phyloP scores from a whole-genome alignment of 2,329 filamentous ascomycete genomes.

The Epichloe amarillans region DNA sequence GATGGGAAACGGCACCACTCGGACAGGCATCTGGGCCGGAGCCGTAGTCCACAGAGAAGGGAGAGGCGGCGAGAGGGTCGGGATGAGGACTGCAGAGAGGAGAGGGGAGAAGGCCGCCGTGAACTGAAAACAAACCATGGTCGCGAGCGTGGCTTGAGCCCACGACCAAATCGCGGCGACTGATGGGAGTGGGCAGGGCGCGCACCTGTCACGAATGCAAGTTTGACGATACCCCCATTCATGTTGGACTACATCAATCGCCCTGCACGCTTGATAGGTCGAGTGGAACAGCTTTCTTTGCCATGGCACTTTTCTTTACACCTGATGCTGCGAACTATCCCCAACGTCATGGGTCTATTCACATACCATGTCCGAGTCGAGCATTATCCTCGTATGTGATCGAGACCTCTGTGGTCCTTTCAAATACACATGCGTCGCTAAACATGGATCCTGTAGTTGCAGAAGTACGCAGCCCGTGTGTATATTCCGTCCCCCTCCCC shows the following conservation, averaged over 20 bases:
- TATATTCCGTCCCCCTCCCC: too few species aligned
- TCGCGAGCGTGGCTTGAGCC: constrained; percentile 5
- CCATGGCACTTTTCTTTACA: not conserved
- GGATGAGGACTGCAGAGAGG: not conserved
- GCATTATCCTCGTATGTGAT: too few species aligned
- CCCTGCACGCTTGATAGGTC: too few species aligned
- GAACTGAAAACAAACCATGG: constrained; percentile 11
- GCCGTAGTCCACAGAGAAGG: constrained; percentile 3
- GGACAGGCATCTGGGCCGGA: constrained; percentile 3
- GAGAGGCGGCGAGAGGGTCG: constrained; percentile 11
- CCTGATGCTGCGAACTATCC: not conserved
- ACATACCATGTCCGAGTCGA: too few species aligned
- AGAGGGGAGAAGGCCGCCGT: constrained; percentile 10
- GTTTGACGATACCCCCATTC: not conserved
- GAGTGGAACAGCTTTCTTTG: too few species aligned
- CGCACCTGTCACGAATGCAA: not conserved
- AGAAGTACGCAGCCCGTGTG: too few species aligned
- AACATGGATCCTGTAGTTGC: too few species aligned
- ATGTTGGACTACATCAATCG: not conserved
- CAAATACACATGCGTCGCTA: too few species aligned
- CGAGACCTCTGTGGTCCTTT: too few species aligned
- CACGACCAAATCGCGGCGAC: not conserved
- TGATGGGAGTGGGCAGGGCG: not conserved
- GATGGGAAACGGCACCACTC: constrained; percentile 4
- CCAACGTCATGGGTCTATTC: too few species aligned